Base-by-base conservation (phyloP, 2,329 filamentous ascomycete species). In the Fusarium oligoseptatum region DNA sequence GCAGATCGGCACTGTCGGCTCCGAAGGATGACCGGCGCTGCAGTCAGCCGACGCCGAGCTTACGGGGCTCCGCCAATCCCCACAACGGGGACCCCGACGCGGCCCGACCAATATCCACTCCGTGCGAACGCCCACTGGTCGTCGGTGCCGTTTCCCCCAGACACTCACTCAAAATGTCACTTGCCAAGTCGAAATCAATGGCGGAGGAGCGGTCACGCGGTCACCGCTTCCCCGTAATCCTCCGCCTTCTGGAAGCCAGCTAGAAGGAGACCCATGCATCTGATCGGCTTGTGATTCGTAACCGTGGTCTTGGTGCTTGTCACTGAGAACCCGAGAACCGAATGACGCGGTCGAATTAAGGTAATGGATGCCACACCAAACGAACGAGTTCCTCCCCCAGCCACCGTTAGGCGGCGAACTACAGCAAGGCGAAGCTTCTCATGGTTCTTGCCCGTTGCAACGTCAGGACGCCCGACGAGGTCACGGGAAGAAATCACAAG, bases 1-100 rank as follows among this genome's bases (percentile, higher is more conserved):
- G n/a, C 32, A 20, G 24, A 71, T 68, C 70, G 71, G 73, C 58
- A 77, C 60, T 56, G 39, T 76, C 74, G 74, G 66, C 64, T 63
- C 74, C 76, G 76, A 72, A 68, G 60, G 65, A 63, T 74, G 61
- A 66, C 57, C 70, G 68, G 57, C 63, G 48, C 63, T 45, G 60
- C 57, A 29, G 60, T 45, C 45, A 39, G 43, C 58, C 67, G 17
- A 52, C 17, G 52, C 50, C 68, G 62, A 66, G 66, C 68, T 67
- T 63, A 66, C 66, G 67, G 65, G 57, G 57, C 52, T 45, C 58
- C 71, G 52, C 58, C 41, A 15, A 39, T 66, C 55, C 27, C 72
- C 72, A 72, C 72, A 67, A 55, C 71, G 72, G 72, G 48, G 56
- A 60, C 65, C 55, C 72, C 71, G 72, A 71, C 14, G n/a, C n/a